Evolutionary conservation across 2,329 filamentous ascomycete genomes (phyloP).

Genomic region (Calonectria henricotiae): DNA sequence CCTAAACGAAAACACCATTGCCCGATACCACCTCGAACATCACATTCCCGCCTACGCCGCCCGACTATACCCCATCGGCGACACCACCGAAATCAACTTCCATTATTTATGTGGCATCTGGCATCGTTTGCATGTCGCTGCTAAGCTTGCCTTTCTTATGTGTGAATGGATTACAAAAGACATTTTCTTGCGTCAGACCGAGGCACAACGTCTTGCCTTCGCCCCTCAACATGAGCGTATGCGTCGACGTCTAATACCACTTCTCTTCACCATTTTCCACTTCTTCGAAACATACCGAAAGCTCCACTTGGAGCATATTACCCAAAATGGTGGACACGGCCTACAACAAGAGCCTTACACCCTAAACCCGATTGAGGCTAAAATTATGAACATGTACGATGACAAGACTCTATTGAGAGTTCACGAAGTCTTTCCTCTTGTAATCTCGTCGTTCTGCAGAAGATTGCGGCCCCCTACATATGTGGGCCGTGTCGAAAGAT

Average conservation of each 20-base stretch:
- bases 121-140: constrained; percentile 77
- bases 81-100: constrained; percentile 67
- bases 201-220: constrained; percentile 71
- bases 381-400: constrained; percentile 78
- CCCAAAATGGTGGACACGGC: constrained; percentile 68
- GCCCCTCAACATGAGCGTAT: constrained; percentile 75
- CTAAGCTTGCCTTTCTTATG: constrained; percentile 75
- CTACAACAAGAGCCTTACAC: constrained; percentile 71
- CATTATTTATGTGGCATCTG: constrained; percentile 77
- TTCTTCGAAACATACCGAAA: constrained; percentile 78
- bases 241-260: constrained; percentile 75
- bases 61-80: constrained; percentile 72
- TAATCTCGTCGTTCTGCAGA: constrained; percentile 77
- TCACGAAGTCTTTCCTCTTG: constrained; percentile 76
- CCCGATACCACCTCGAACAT: constrained; percentile 73
- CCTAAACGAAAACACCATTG: constrained; percentile 74
- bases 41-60: constrained; percentile 75
- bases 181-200: constrained; percentile 74
- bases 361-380: constrained; percentile 74
- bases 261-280: constrained; percentile 78
- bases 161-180: constrained; percentile 78
- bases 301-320: constrained; percentile 72
- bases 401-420: constrained; percentile 75
- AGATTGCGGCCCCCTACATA: constrained; percentile 77
- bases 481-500: constrained; percentile 75